Evolutionary conservation across 2,329 filamentous ascomycete genomes (phyloP), one percentile per base, ranked within the genome.

Genomic region (Apiospora hydei): DNA sequence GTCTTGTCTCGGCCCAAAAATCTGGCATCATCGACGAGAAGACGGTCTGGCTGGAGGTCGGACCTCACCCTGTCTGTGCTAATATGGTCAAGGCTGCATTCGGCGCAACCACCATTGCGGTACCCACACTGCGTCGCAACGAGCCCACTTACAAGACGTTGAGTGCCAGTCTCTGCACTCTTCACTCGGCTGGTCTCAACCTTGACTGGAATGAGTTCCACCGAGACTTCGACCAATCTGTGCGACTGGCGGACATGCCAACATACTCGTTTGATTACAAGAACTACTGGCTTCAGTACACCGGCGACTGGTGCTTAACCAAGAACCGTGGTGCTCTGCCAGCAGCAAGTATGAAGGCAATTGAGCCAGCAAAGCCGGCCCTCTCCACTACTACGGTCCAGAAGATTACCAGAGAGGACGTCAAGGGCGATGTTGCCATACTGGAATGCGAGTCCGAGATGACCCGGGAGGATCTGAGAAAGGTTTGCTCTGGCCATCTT

Each of bases 241-340:
- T 91, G 57, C 84, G 88, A 57, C 83, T 94, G 21, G 82, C 93
- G n/a, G 84, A 88, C n/a, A 83, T 94, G 4, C 92, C 92, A 1
- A 86, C 87, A 0, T 94, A 94, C 78, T 86, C 86, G 0, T 94
- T 91, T 79, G 90, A 94, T 79, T 84, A 88, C 74, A 93, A 94
- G 85, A 90, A 89, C 75, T 93, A 94, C 81, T 93, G 91, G 91
- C 86, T 93, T 21, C 89, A 90, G 78, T 93, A 93, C 80, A 85
- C 79, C 1, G 81, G 81, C 41, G 81, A 82, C 47, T 94, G 90
- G 90, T 88, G 86, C 44, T 82, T 93, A 67, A 90, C 87, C 74
- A 93, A 93, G 83, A 91, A 92, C 76, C 89, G 92, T 75, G 87
- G 84, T 51, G 84, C 82, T 18, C 77, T 83, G 26, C 86, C 71